These are phyloP conservation scores for Salix caprea DNA, from an alignment of 345 rosid species.

Conservation along the genomic window DNA sequence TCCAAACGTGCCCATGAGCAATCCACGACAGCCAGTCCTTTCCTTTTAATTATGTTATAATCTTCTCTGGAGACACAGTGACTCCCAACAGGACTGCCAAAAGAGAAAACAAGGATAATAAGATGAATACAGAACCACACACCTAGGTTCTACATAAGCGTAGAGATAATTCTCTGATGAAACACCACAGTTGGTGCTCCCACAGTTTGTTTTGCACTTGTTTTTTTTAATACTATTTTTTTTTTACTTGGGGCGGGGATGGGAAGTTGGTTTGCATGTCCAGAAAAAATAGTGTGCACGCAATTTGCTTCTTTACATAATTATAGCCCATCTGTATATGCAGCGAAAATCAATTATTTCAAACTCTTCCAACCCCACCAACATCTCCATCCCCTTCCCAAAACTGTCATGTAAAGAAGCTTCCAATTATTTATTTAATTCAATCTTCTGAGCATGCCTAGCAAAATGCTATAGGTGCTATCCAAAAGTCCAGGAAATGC, in stretches of 20 bases:
- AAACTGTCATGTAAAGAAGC: neutral
- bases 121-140: constrained; percentile 7
- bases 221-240: neutral
- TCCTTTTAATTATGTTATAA: constrained; percentile 59
- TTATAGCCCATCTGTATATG: neutral
- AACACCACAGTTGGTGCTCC: neutral
- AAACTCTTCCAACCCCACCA: neutral
- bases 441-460: neutral
- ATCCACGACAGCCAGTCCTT: constrained; percentile 94
- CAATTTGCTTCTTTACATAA: neutral
- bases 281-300: neutral
- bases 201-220: neutral
- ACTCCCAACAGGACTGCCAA: constrained; percentile 82
- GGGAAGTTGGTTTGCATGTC: neutral
- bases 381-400: neutral
- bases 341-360: neutral
- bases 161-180: neutral
- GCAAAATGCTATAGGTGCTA: neutral
- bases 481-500: neutral
- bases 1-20: constrained; percentile 95
- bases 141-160: neutral
- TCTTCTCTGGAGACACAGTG: constrained; percentile 90
- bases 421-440: neutral
- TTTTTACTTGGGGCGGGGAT: too few species aligned
- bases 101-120: constrained; percentile 5